These are phyloP conservation scores for Xylaria arbuscula DNA, from an alignment of 2,329 filamentous ascomycete genomes.

Conservation along the genomic window DNA sequence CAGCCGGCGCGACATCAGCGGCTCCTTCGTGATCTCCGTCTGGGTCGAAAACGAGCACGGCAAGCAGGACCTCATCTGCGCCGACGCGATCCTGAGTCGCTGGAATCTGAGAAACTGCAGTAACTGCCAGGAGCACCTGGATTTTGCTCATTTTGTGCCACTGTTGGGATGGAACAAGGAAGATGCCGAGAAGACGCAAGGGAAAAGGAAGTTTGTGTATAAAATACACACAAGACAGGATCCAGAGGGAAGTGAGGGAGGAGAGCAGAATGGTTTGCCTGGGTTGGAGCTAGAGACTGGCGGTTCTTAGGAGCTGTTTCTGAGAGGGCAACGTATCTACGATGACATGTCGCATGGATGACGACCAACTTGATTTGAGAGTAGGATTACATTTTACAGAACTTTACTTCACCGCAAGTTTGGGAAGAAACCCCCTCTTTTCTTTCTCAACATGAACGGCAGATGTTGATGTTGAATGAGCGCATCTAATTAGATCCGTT, in stretches of 20 bases:
- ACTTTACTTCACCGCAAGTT: too few relatives aligned
- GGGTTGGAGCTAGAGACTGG: conserved; percentile 14
- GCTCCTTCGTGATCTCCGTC: conserved; percentile 14
- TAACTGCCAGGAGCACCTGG: conserved; percentile 21
- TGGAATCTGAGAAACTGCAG: conserved; percentile 16
- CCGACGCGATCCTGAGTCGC: conserved; percentile 23
- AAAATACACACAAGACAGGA: conserved; percentile 12
- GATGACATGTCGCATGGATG: too few relatives aligned
- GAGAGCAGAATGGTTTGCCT: background rate
- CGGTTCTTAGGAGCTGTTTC: background rate
- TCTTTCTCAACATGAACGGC: too few relatives aligned
- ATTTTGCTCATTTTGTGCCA: conserved; percentile 20
- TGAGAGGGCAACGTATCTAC: background rate
- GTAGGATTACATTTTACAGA: too few relatives aligned
- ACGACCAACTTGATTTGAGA: too few relatives aligned
- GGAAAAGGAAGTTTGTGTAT: conserved; percentile 5
- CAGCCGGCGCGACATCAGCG: conserved; percentile 19
- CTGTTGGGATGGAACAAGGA: conserved; percentile 17
- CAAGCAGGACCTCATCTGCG: conserved; percentile 10
- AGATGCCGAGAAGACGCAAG: conserved; percentile 5
- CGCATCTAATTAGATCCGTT: too few relatives aligned
- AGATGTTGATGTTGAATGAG: too few relatives aligned
- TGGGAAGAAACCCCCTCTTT: too few relatives aligned
- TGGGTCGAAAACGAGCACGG: conserved; percentile 10
- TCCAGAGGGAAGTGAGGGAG: conserved; percentile 4